phyloP scores from a whole-genome alignment of 371 early-diverging fungal genomes.

The Mortierella sp. region DNA sequence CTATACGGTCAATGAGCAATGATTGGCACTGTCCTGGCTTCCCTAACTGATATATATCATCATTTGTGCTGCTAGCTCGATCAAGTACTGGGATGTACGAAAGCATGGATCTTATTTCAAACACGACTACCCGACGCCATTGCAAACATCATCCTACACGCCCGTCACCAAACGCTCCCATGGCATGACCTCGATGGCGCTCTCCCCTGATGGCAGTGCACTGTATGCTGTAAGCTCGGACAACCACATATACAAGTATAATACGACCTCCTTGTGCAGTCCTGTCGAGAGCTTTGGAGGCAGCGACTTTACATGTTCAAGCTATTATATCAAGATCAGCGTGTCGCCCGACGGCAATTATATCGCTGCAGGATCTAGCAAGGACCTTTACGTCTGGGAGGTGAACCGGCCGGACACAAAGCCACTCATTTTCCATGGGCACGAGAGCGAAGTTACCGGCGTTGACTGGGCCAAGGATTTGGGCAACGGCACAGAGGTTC shows the following conservation, averaged over 20 bases:
- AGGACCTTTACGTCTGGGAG: slow-evolving; percentile 55
- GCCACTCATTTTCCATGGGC: slow-evolving; percentile 56
- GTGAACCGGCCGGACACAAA: slow-evolving; percentile 26
- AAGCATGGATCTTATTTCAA: slow-evolving; percentile 51
- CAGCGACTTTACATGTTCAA: slow-evolving; percentile 47
- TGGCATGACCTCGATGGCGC: slow-evolving; percentile 51
- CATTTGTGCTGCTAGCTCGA: slow-evolving; percentile 18
- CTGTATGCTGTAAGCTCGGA: slow-evolving; percentile 55
- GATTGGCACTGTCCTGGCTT: too few relatives aligned
- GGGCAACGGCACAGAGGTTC: slow-evolving; percentile 52
- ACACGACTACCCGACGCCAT: slow-evolving; percentile 38
- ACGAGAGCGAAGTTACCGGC: slow-evolving; percentile 55
- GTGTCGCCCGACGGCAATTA: slow-evolving; percentile 57
- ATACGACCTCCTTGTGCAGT: slow-evolving; percentile 38
- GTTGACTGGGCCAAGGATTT: slow-evolving; percentile 56
- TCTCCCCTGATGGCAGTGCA: slow-evolving; percentile 37
- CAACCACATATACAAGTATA: slow-evolving; percentile 56
- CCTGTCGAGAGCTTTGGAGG: slow-evolving; percentile 44
- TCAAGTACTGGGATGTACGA: slow-evolving; percentile 59
- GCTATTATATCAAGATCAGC: slow-evolving; percentile 57
- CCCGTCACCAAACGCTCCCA: slow-evolving; percentile 56
- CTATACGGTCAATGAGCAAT: neutral
- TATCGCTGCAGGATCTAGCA: slow-evolving; percentile 54
- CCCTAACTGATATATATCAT: too few relatives aligned
- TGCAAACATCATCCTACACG: slow-evolving; percentile 44